A percentile compares a stretch with the other conserved stretches of the same genome.
Conservation (phyloP, 2,329 filamentous ascomycete genomes). For the Xylaria sp. region DNA sequence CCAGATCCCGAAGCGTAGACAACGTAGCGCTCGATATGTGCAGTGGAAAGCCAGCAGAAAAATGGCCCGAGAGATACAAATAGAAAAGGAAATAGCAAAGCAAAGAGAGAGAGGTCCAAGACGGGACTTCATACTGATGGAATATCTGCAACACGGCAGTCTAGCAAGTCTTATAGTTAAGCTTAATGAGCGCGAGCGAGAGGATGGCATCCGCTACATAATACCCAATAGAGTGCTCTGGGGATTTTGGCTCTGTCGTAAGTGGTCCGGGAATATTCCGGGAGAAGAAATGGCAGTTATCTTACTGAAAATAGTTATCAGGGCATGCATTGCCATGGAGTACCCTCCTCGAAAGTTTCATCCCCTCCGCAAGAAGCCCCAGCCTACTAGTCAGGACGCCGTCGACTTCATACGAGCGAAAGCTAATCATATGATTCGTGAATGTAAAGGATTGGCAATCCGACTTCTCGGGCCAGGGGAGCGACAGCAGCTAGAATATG, state of each 20-base stretch:
- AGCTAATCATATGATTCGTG: constrained; percentile 6
- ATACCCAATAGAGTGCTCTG: constrained; percentile 36
- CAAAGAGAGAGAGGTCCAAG: background rate
- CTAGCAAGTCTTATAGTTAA: constrained; percentile 33
- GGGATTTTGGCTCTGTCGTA: constrained; percentile 38
- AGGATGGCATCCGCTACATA: background rate
- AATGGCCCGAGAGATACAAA: background rate
- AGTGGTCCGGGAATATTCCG: constrained; percentile 21
- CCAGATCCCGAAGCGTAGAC: background rate
- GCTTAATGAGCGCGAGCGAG: background rate
- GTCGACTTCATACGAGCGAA: background rate
- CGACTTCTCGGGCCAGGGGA: background rate
- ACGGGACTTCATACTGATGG: constrained; percentile 36
- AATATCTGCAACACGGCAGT: constrained; percentile 38
- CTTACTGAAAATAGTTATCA: constrained; percentile 36
- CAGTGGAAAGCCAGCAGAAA: background rate
- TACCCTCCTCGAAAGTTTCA: constrained; percentile 42
- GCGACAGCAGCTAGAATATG: background rate
- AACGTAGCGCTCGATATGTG: background rate
- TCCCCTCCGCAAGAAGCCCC: constrained; percentile 19
- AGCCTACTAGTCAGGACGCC: background rate
- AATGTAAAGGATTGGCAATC: constrained; percentile 13
- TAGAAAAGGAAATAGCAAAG: background rate
- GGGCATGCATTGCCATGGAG: constrained; percentile 40
- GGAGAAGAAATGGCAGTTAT: background rate